A percentile compares a stretch with the other conserved stretches of the same genome.
These are phyloP conservation scores for Alternaria atra DNA, from an alignment of 2,329 filamentous ascomycete genomes.

Conservation along the genomic window DNA sequence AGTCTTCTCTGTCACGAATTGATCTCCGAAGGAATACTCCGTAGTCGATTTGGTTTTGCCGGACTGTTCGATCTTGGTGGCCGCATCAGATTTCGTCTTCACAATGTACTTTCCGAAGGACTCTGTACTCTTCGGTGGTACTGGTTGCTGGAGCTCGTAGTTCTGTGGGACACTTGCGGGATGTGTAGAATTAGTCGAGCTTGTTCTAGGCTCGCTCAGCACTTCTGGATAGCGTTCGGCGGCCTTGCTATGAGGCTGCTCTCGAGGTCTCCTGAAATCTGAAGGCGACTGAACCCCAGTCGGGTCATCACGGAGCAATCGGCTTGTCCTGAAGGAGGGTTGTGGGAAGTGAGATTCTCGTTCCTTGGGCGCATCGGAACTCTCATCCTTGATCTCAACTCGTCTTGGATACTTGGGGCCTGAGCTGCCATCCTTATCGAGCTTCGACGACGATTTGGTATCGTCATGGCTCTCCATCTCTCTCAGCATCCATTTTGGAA, in stretches of 20 bases:
- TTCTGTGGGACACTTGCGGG: background rate
- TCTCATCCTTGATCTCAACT: slow-evolving; percentile 16
- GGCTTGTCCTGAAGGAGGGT: slow-evolving; percentile 22
- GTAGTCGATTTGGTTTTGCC: slow-evolving; percentile 16
- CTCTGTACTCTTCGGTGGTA: slow-evolving; percentile 11
- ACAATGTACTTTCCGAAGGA: background rate
- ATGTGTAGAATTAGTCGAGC: background rate
- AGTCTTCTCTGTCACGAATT: slow-evolving; percentile 30
- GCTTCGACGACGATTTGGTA: background rate
- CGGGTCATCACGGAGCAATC: slow-evolving; percentile 28
- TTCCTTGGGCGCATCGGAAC: background rate
- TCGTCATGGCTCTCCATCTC: slow-evolving; percentile 32
- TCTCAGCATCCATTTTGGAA: slow-evolving; percentile 45
- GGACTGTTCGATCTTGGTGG: background rate
- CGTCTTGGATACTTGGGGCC: slow-evolving; percentile 25
- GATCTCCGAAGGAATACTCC: slow-evolving; percentile 35
- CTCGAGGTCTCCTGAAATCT: slow-evolving; percentile 40
- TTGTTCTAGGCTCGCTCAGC: background rate
- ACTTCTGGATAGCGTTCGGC: background rate
- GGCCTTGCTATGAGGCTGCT: slow-evolving; percentile 18
- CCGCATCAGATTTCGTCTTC: slow-evolving; percentile 4
- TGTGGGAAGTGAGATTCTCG: slow-evolving; percentile 23
- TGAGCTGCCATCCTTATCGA: background rate
- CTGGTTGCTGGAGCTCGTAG: background rate
- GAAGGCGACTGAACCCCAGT: slow-evolving; percentile 43